Conservation (phyloP, 257 asterid species). For the Vinca minor region DNA sequence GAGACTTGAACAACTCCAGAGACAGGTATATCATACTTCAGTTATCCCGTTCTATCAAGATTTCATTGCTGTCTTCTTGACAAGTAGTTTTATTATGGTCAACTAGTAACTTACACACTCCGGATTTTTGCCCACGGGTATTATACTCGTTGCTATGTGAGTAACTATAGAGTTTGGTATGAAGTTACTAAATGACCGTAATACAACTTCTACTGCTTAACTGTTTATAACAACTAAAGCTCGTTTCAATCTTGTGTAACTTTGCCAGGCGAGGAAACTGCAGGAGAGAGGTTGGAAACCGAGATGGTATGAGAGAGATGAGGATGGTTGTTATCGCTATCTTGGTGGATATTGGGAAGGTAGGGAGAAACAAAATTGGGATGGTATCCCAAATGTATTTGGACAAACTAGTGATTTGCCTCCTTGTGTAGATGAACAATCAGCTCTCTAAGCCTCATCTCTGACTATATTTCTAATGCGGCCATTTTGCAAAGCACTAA, state of each 20-base stretch:
- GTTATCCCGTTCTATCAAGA: background rate
- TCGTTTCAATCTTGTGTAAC: background rate
- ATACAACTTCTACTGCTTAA: too few relatives aligned
- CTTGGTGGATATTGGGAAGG: slow-evolving; percentile 90
- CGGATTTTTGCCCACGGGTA: too few relatives aligned
- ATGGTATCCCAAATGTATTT: slow-evolving; percentile 65
- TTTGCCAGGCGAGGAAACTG: slow-evolving; percentile 74
- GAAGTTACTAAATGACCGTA: too few relatives aligned
- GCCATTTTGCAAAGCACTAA: slow-evolving; percentile 3
- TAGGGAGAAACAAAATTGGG: slow-evolving; percentile 72
- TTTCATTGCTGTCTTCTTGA: background rate
- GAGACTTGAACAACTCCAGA: slow-evolving; percentile 92
- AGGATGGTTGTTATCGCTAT: slow-evolving; percentile 69
- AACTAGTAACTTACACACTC: too few relatives aligned
- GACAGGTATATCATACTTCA: slow-evolving; percentile 72
- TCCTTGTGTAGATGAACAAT: slow-evolving; percentile 19
- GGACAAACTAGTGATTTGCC: slow-evolving; percentile 49
- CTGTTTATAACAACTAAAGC: too few relatives aligned
- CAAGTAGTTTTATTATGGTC: too few relatives aligned
- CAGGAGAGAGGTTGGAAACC: slow-evolving; percentile 98
- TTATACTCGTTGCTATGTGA: too few relatives aligned
- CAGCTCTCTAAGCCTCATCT: background rate
- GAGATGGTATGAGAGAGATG: slow-evolving; percentile 78
- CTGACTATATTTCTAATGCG: too few relatives aligned
- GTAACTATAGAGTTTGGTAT: too few relatives aligned